Evolutionary conservation across 2,329 filamentous ascomycete genomes (phyloP), one percentile per base, ranked within the genome.

Genomic region (Dothiorella sarmentorum): DNA sequence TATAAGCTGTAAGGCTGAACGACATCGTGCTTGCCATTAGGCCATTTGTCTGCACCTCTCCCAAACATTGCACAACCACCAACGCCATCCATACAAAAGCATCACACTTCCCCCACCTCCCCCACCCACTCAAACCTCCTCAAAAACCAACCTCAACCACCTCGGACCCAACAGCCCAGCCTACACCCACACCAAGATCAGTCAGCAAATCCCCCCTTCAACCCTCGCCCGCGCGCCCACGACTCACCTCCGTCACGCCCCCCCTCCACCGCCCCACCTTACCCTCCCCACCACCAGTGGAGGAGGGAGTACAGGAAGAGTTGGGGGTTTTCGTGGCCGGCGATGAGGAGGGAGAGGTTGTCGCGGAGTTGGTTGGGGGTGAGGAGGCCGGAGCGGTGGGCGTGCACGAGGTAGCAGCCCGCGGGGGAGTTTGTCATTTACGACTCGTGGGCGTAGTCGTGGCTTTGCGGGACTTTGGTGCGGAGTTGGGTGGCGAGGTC

Each of bases 171-270:
- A 17, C 6, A 43, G 55, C 3, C 55, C 55, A 17, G 55, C 55
- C 55, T 58, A 31, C 29, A 33, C 49, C 37, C 49, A 43, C 49
- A 2, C 22, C 22, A 26, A 20, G 20, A n/a, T 31, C 29, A 7
- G 18, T 6, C 20, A 35, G 29, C 29, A 37, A 26, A n/a, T n/a
- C n/a, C n/a, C n/a, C n/a, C n/a, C n/a, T n/a, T n/a, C n/a, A n/a
- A n/a, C n/a, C n/a, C n/a, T n/a, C n/a, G n/a, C n/a, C n/a, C n/a
- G n/a, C n/a, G 27, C 11, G 18, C 29, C 44, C 18, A 52, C 6
- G 6, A 63, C 66, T 63, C 64, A 74, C 72, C 35, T 71, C 67
- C 4, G 70, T 73, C 69, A 73, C 70, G 44, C 62, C 65, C 45
- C 65, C 63, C 24, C 61, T 59, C 69, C 69, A 73, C 5, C 42